phyloP scores from a whole-genome alignment of 2,329 filamentous ascomycete genomes.

The Grosmannia penicillata region DNA sequence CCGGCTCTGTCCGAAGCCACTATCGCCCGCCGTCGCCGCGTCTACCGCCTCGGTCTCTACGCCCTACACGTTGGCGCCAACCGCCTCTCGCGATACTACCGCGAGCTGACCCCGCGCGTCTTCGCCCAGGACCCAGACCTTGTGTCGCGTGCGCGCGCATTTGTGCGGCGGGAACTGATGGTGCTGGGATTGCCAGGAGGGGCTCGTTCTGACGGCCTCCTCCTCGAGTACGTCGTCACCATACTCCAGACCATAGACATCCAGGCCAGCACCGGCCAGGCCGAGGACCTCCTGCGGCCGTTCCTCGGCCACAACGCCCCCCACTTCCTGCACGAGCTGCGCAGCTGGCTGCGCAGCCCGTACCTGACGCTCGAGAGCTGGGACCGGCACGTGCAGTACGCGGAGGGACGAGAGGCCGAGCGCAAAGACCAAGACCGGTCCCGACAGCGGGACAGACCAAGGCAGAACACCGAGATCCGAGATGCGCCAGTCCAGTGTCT shows the following conservation, averaged over 20 bases:
- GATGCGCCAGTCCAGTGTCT: too few species aligned
- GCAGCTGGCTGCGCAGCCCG: conserved; percentile 71
- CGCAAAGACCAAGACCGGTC: neutral
- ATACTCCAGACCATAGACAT: conserved; percentile 73
- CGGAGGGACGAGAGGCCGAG: neutral
- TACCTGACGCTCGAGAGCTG: conserved; percentile 57
- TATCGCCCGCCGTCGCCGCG: conserved; percentile 46
- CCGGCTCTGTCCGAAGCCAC: conserved; percentile 15
- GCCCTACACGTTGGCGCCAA: conserved; percentile 76
- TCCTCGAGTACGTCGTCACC: conserved; percentile 74
- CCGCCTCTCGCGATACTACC: conserved; percentile 61
- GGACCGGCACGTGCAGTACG: conserved; percentile 69
- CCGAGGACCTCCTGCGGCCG: conserved; percentile 64
- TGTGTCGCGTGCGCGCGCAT: conserved; percentile 62
- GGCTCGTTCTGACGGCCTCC: too few species aligned
- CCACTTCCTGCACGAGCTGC: conserved; percentile 73
- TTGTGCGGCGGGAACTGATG: conserved; percentile 69
- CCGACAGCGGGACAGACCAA: neutral
- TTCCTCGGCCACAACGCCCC: conserved; percentile 59
- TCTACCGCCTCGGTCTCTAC: conserved; percentile 61
- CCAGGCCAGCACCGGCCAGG: conserved; percentile 62
- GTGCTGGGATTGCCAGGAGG: conserved; percentile 33
- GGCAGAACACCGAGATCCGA: too few species aligned
- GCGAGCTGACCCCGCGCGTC: conserved; percentile 50
- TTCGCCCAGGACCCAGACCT: conserved; percentile 53